phyloP scores from a whole-genome alignment of 306 rosid genomes.

The Pyrus betulifolia region DNA sequence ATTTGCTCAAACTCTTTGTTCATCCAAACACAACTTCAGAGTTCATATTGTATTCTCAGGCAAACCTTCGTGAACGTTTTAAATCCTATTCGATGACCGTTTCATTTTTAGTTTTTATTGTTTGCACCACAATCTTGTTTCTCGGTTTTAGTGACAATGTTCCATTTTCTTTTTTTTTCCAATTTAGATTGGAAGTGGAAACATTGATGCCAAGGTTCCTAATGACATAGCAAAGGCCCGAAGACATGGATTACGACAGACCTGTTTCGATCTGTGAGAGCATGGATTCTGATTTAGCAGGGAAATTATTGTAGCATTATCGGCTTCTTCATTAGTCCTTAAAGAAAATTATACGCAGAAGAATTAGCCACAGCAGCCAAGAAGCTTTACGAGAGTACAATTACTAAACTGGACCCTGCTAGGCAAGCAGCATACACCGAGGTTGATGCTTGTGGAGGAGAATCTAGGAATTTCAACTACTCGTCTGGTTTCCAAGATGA shows the following conservation, averaged over 20 bases:
- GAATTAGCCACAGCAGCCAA: conserved; percentile 45
- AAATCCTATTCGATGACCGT: no score
- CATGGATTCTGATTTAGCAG: conserved; percentile 67
- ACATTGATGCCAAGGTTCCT: conserved; percentile 15
- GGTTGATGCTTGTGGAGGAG: conserved; percentile 58
- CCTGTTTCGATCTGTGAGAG: conserved; percentile 49
- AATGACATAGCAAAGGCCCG: conserved; percentile 71
- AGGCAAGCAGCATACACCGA: conserved; percentile 54
- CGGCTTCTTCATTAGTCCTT: conserved; percentile 68
- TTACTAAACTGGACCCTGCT: conserved; percentile 21
- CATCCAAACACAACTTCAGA: conserved; percentile 31
- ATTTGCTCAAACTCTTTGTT: conserved; percentile 54
- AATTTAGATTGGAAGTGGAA: conserved; percentile 65
- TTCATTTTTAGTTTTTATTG: no score
- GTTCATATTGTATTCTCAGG: conserved; percentile 61
- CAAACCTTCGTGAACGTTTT: conserved; percentile 11
- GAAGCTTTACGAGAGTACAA: conserved; percentile 29
- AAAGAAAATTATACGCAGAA: conserved; percentile 48
- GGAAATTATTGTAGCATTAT: conserved; percentile 69
- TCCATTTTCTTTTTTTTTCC: not conserved
- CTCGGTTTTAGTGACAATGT: not conserved
- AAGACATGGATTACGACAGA: conserved; percentile 56
- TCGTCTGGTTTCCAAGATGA: conserved; percentile 64
- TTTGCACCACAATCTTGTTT: not conserved
- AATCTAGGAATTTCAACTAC: conserved; percentile 46